phyloP scores from a whole-genome alignment of 2,329 filamentous ascomycete genomes.

The Ceratocystis papillata region DNA sequence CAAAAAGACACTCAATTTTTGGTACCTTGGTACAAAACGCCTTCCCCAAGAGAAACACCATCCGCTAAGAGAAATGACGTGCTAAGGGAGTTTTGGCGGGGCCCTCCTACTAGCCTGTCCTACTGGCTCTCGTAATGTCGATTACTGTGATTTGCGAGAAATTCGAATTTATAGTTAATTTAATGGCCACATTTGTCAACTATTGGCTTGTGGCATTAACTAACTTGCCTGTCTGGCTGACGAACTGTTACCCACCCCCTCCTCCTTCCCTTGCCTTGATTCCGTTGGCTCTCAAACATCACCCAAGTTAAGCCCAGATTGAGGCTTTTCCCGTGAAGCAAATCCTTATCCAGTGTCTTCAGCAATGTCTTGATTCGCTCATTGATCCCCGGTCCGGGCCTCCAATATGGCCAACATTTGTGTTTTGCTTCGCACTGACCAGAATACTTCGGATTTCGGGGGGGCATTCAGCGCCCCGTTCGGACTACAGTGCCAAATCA shows the following conservation, averaged over 20 bases:
- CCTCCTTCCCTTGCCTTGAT: background rate
- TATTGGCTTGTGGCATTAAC: background rate
- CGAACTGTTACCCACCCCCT: background rate
- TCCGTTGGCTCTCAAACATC: background rate
- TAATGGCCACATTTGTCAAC: background rate
- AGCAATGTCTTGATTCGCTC: background rate
- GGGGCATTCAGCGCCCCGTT: slow-evolving; percentile 7
- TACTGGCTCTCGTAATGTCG: background rate
- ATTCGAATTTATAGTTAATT: background rate
- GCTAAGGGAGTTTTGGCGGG: slow-evolving; percentile 15
- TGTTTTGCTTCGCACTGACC: slow-evolving; percentile 3
- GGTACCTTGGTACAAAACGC: background rate
- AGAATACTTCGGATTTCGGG: background rate
- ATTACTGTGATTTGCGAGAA: background rate
- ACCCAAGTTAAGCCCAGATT: background rate
- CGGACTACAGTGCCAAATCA: slow-evolving; percentile 4
- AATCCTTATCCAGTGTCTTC: background rate
- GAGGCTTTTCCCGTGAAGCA: background rate
- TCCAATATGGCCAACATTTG: background rate
- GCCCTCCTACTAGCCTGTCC: background rate
- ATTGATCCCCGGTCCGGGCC: background rate
- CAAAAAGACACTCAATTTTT: background rate
- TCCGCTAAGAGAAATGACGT: slow-evolving; percentile 17
- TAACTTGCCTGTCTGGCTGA: too few relatives aligned
- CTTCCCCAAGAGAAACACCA: slow-evolving; percentile 1